These are phyloP conservation scores for Lindgomyces ingoldianus DNA, from an alignment of 495 filamentous ascomycete genomes.

Conservation along the genomic window DNA sequence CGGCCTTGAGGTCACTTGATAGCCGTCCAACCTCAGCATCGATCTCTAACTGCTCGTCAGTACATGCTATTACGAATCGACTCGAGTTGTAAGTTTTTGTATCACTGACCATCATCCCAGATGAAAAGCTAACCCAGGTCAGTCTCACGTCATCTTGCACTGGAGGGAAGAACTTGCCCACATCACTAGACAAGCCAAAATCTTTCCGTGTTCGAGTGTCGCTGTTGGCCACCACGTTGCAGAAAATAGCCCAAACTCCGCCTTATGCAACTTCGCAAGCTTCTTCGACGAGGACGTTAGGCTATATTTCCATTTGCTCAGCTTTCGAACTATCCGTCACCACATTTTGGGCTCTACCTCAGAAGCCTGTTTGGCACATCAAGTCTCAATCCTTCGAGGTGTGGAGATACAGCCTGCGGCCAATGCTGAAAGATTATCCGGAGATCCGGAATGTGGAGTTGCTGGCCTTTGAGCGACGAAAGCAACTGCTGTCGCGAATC, in stretches of 20 bases:
- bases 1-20: slow-evolving; percentile 1
- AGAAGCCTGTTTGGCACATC: slow-evolving; percentile 10
- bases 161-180: slow-evolving; percentile 29
- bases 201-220: slow-evolving; percentile 4
- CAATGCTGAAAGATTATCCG: slow-evolving; percentile 17
- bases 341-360: background rate
- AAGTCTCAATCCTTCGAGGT: slow-evolving; percentile 5
- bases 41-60: slow-evolving; percentile 6
- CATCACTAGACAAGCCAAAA: slow-evolving; percentile 35
- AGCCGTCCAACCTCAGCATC: slow-evolving; percentile 21
- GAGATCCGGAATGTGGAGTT: slow-evolving; percentile 15
- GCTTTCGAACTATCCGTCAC: background rate
- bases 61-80: background rate
- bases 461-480: slow-evolving; percentile 13
- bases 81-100: background rate
- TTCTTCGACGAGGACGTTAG: slow-evolving; percentile 8
- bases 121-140: slow-evolving; percentile 36
- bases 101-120: slow-evolving; percentile 35
- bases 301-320: background rate
- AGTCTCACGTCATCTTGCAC: background rate
- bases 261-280: background rate
- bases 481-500: slow-evolving; percentile 4
- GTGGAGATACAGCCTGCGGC: slow-evolving; percentile 7
- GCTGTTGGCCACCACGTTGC: slow-evolving; percentile 10
- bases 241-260: slow-evolving; percentile 6